Evolutionary conservation across 495 filamentous ascomycete genomes (phyloP).

Genomic region (Tetracladium setigerum): DNA sequence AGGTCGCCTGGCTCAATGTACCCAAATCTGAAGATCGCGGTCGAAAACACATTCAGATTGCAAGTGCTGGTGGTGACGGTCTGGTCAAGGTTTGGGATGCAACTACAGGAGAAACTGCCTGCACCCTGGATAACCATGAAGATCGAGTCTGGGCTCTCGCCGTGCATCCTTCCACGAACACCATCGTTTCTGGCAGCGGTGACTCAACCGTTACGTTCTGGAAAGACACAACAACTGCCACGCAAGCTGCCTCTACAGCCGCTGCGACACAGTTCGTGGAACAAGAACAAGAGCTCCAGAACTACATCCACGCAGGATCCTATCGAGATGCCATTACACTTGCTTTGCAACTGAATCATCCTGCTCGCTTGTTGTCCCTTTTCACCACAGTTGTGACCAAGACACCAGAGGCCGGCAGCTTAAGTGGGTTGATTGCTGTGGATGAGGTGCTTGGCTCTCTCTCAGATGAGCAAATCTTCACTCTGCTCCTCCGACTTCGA

Average conservation of each 20-base stretch:
- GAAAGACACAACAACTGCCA: constrained; percentile 83
- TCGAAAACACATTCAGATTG: constrained; percentile 56
- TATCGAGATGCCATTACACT: constrained; percentile 91
- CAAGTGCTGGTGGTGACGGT: constrained; percentile 88
- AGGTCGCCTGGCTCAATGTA: constrained; percentile 80
- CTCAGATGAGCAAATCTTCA: constrained; percentile 72
- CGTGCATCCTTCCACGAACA: constrained; percentile 56
- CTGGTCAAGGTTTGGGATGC: constrained; percentile 95
- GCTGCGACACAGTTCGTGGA: constrained; percentile 76
- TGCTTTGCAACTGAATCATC: constrained; percentile 88
- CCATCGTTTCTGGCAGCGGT: constrained; percentile 79
- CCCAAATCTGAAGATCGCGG: constrained; percentile 36
- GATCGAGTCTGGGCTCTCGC: constrained; percentile 88
- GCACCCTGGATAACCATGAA: constrained; percentile 91
- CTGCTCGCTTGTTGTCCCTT: constrained; percentile 71
- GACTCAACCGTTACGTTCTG: constrained; percentile 92
- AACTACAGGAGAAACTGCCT: constrained; percentile 66
- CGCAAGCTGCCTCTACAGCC: constrained; percentile 57
- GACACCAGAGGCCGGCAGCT: constrained; percentile 48
- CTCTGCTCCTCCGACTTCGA: constrained; percentile 67
- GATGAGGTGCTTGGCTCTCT: constrained; percentile 78
- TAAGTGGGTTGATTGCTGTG: constrained; percentile 70
- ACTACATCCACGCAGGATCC: constrained; percentile 75
- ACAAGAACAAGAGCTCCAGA: constrained; percentile 86
- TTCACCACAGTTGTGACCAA: constrained; percentile 69